phyloP scores from a whole-genome alignment of 2,329 filamentous ascomycete species.

The Neophaeococcomyces aloes region DNA sequence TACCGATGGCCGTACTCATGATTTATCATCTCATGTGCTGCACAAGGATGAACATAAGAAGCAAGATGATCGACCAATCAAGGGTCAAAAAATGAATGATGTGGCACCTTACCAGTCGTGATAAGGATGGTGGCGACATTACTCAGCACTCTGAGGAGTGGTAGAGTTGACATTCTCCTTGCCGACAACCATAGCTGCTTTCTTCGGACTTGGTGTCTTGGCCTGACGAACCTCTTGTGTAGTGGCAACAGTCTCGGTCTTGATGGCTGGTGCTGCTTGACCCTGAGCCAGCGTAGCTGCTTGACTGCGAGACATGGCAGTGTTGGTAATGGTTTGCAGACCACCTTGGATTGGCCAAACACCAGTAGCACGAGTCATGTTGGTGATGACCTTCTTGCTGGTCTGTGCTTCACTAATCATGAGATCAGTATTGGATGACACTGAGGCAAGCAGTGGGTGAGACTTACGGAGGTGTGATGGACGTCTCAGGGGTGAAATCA shows the following conservation, averaged over 20 bases:
- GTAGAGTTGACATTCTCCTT: slow-evolving; percentile 30
- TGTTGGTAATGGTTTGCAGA: slow-evolving; percentile 30
- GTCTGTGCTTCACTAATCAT: slow-evolving; percentile 27
- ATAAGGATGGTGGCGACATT: neutral
- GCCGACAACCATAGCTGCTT: slow-evolving; percentile 30
- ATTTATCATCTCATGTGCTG: slow-evolving; percentile 2
- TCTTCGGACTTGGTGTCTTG: slow-evolving; percentile 32
- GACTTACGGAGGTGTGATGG: slow-evolving; percentile 39
- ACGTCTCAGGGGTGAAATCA: slow-evolving; percentile 38
- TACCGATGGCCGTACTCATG: neutral
- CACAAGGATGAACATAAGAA: slow-evolving; percentile 1
- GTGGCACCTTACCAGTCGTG: neutral
- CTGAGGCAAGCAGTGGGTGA: slow-evolving; percentile 5
- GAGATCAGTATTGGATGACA: slow-evolving; percentile 22
- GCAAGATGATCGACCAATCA: slow-evolving; percentile 6
- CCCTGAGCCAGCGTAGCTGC: slow-evolving; percentile 11
- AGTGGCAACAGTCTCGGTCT: slow-evolving; percentile 27
- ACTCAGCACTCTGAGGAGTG: slow-evolving; percentile 22
- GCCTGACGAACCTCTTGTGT: slow-evolving; percentile 24
- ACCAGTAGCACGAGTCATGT: slow-evolving; percentile 23
- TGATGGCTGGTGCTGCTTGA: slow-evolving; percentile 26
- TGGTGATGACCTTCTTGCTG: slow-evolving; percentile 22
- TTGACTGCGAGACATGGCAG: slow-evolving; percentile 22
- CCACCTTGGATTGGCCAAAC: slow-evolving; percentile 30
- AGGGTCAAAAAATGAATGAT: neutral